Conservation (phyloP, 1,139 yeast species). For the Blastobotrys persicus region DNA sequence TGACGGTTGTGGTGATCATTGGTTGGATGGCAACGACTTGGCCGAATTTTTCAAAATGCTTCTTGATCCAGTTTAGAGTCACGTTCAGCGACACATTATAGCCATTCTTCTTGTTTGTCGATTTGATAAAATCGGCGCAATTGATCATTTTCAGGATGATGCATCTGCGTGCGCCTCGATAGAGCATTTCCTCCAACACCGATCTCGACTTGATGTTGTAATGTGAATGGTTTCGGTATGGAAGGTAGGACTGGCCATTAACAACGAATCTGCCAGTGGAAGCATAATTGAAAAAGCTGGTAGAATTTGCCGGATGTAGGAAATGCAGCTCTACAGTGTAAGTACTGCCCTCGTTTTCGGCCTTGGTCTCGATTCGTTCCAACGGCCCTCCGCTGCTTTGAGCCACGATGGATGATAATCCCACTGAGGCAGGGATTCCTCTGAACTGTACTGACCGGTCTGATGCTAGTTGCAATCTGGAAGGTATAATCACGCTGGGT, state of each 20-base stretch:
- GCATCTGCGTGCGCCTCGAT: constrained; percentile 42
- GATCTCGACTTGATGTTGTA: constrained; percentile 29
- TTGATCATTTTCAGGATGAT: constrained; percentile 35
- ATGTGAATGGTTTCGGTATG: constrained; percentile 37
- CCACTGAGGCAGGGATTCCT: constrained; percentile 43
- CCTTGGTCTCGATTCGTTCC: constrained; percentile 36
- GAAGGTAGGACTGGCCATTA: constrained; percentile 53
- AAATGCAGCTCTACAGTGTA: constrained; percentile 51
- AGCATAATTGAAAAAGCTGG: constrained; percentile 53
- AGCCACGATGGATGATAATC: constrained; percentile 51
- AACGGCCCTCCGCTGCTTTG: constrained; percentile 76
- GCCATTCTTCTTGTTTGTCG: constrained; percentile 7
- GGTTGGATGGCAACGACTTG: constrained; percentile 62
- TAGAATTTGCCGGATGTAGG: constrained; percentile 53
- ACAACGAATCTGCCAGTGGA: constrained; percentile 56
- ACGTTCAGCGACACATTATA: constrained; percentile 37
- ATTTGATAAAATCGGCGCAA: not conserved
- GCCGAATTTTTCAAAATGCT: constrained; percentile 60
- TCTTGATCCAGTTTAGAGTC: constrained; percentile 42
- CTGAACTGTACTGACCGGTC: constrained; percentile 32
- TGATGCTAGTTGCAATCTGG: constrained; percentile 1
- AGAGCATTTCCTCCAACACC: constrained; percentile 37
- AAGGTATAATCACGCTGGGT: constrained; percentile 4
- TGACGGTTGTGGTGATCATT: constrained; percentile 55
- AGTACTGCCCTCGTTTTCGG: constrained; percentile 37